Evolutionary conservation across 1,284 basidiomycete species (phyloP).

Genomic region (Ustilago shanxiensis): DNA sequence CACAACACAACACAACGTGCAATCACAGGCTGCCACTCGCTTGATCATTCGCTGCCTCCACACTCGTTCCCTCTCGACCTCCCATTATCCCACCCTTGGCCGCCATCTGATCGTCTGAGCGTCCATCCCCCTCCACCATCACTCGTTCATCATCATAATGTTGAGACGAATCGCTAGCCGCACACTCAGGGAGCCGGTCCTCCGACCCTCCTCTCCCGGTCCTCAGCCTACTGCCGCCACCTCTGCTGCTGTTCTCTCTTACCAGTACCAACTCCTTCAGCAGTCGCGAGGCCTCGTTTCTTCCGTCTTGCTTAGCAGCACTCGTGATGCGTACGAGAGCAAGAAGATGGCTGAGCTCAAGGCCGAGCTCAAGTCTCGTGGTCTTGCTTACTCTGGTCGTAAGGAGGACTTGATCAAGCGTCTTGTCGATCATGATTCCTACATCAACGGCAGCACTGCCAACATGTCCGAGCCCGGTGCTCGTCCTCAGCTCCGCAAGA

Average conservation of each 20-base stretch:
- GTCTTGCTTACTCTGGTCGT: conserved; percentile 58
- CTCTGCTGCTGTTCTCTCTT: conserved; percentile 47
- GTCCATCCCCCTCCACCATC: conserved; percentile 2
- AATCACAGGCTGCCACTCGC: conserved; percentile 1
- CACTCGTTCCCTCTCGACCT: conserved; percentile 10
- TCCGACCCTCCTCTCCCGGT: conserved; percentile 37
- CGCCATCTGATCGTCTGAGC: conserved; percentile 8
- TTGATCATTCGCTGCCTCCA: not conserved
- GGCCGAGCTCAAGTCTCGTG: conserved; percentile 59
- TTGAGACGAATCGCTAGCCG: conserved; percentile 54
- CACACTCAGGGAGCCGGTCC: conserved; percentile 41
- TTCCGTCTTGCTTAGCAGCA: conserved; percentile 61
- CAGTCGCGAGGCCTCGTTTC: conserved; percentile 58
- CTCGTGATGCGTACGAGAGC: conserved; percentile 59
- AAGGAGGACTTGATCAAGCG: conserved; percentile 63
- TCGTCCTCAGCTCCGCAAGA: conserved; percentile 44
- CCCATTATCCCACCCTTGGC: conserved; percentile 1
- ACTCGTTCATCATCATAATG: conserved; percentile 22
- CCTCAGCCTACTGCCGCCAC: conserved; percentile 42
- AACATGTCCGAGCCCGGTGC: conserved; percentile 29
- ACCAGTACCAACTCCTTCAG: conserved; percentile 52
- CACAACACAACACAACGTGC: conserved; percentile 7
- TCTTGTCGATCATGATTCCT: conserved; percentile 58
- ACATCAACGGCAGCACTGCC: conserved; percentile 54
- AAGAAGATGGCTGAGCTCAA: conserved; percentile 60